Evolutionary conservation across 2,329 filamentous ascomycete genomes (phyloP), one percentile per base, ranked within the genome.

Genomic region (Knufia petricola): DNA sequence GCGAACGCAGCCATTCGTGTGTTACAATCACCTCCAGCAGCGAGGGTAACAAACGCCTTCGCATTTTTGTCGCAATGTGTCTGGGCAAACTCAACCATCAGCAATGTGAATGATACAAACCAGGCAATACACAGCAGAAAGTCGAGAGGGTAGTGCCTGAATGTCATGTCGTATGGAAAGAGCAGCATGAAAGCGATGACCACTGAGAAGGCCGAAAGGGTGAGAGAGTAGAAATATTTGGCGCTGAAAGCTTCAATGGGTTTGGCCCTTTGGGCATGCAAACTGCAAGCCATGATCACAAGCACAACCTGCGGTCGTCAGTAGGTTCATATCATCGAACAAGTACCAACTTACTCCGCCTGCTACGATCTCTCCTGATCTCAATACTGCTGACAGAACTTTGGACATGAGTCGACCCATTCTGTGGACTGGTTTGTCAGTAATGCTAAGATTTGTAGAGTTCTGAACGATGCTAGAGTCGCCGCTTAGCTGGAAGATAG

Each of bases 181-280:
- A 88, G 71, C 78, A 84, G 86, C 53, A 89, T 63, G 21, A 89
- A 66, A 3, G 78, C 72, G 15, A 86, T 69, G 34, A 89, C 63
- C n/a, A 86, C 69, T 10, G 81, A 78, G 15, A 89, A 60, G 17
- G 73, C 81, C 2, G 85, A 81, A 32, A 88, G 74, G 15, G 86
- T 77, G 60, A 84, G 77, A 39, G 83, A 78, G 70, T 87, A 89
- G 66, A 89, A 86, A 69, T 82, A 81, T 49, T 84, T 80, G 30
- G 74, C 79, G 32, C 76, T 67, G 15, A 72, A 37, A 67, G 73
- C 77, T 81, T 51, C 49, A 50, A 47, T 51, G 7, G 31, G 19
- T 24, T 20, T 9, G 32, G 21, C 26, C 8, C 19, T 20, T 10
- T 34, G 68, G 2, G 66, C 56, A 61, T 79, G 74, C 21, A 88